Base-by-base conservation (phyloP, 179 eudicot species). In the Pouteria campechiana region DNA sequence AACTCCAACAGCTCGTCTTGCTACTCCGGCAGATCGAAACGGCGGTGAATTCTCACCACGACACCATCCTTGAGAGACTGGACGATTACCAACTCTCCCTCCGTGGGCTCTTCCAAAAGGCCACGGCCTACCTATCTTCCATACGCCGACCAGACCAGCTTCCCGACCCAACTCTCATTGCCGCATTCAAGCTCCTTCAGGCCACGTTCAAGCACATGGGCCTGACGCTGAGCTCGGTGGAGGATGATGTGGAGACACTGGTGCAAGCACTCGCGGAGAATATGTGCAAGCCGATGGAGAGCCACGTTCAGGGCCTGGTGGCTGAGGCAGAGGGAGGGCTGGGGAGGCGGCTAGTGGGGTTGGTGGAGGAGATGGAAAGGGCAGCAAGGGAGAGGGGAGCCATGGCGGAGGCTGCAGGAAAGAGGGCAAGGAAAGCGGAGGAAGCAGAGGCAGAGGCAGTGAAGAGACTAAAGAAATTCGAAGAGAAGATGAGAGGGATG, bases 11-110 rank as follows among this genome's bases (percentile, higher is more conserved):
- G 25, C 52, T 72, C 17, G 48, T 68, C 29, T 25, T 42, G 24
- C 55, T 73, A 37, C 74, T 73, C 11, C 51, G 44, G 57, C 47
- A 64, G 28, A 65, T 73, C 18, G 68, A 73, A 46, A 43, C 45
- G 35, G 68, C 54, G 33, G 74, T 68, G n/a, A 73, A 73, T 24
- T 60, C 65, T 9, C 68, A 71, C 63, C 71, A 64, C 23, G 55
- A 45, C 32, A 46, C 53, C 47, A 64, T 73, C 23, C 36, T 53
- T 22, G 46, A 60, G 56, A 59, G 41, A 20, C 55, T 73, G 31
- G 41, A 52, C 17, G 53, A 55, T 22, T 65, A 64, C 35, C 52
- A 51, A 25, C 43, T 24, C 41, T 46, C 41, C 45, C 55, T 52
- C 32, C 57, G 41, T 21, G 60, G 17, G 16, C 48, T 55, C 23